Conservation (phyloP, 1,139 yeast genomes). For the Hyphopichia buzzinii region DNA sequence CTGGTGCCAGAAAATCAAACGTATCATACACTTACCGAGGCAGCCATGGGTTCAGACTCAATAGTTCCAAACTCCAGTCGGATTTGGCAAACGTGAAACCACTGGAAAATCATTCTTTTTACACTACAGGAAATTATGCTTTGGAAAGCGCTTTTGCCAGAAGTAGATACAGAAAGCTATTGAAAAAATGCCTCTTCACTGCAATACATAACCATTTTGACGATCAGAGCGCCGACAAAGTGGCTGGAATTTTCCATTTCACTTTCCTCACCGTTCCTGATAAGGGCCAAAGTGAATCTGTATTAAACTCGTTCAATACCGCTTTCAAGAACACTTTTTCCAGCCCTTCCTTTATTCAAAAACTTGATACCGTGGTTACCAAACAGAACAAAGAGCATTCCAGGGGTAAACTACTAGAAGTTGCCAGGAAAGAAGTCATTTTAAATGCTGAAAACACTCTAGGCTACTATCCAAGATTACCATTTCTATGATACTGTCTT, state of each 20-base stretch:
- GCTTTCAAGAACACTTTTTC: constrained; percentile 30
- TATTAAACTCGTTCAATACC: constrained; percentile 25
- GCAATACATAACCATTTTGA: constrained; percentile 16
- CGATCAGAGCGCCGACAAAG: constrained; percentile 13
- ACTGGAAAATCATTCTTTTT: constrained; percentile 20
- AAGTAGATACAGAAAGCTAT: constrained; percentile 23
- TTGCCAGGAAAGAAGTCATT: constrained; percentile 47
- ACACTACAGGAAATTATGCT: constrained; percentile 27
- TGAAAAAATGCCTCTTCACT: constrained; percentile 22
- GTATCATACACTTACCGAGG: constrained; percentile 32
- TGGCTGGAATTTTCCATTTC: constrained; percentile 46
- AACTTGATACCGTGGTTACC: constrained; percentile 14
- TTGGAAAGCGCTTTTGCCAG: constrained; percentile 35
- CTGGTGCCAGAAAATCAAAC: constrained; percentile 35
- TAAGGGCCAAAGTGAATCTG: constrained; percentile 23
- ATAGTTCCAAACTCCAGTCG: constrained; percentile 22
- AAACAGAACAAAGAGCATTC: constrained; percentile 9
- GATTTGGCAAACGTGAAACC: constrained; percentile 28
- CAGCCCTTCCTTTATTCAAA: constrained; percentile 7
- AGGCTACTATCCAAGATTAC: constrained; percentile 36
- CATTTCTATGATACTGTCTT: constrained; percentile 18
- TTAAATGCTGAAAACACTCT: constrained; percentile 63
- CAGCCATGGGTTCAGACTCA: constrained; percentile 25
- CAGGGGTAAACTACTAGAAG: constrained; percentile 19
- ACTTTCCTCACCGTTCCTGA: constrained; percentile 38